Evolutionary conservation across 2,329 filamentous ascomycete genomes (phyloP), one percentile per base, ranked within the genome.

Genomic region (Fusarium domesticum): DNA sequence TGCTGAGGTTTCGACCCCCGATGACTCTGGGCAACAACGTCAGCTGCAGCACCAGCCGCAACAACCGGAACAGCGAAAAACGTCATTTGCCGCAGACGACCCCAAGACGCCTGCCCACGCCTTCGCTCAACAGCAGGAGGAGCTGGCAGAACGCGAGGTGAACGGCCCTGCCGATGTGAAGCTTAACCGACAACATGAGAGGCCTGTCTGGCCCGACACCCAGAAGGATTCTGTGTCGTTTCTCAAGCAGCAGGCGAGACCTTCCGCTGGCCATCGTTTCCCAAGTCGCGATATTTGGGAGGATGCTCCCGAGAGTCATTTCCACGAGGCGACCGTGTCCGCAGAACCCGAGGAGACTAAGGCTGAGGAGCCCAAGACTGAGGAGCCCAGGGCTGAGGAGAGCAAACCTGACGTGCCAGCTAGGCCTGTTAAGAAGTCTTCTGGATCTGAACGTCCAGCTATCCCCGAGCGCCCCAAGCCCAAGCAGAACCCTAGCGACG

Each of bases 201-300:
- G 66, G 37, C 67, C 70, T n/a, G 66, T 62, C 4, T 79, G 76
- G 74, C 64, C 64, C 23, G 64, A 67, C 32, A 63, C 74, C 47
- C 70, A 76, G 31, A 47, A 63, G 74, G 15, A 77, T 77, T 58
- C 52, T 5, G 54, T 51, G 20, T 60, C 57, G 6, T 60, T 60
- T 37, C 68, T 83, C 14, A 68, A 76, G 36, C 75, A 79, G 32
- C 69, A 40, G 32, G 50, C 68, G 11, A 73, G 84, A 17, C 79
- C 84, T 5, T 73, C 72, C 14, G 63, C 78, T 55, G 74, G 81
- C 45, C 83, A 84, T 39, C 82, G 89, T 11, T 97, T 97, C 65
- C 92, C 92, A 0, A 96, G 91, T 64, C 83, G 83, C 42, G 92
- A 97, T 67, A 83, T 96, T 33, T 96, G 92, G 92, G 92, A 97